phyloP scores from a whole-genome alignment of 306 rosid species.

The Biancaea sappan region DNA sequence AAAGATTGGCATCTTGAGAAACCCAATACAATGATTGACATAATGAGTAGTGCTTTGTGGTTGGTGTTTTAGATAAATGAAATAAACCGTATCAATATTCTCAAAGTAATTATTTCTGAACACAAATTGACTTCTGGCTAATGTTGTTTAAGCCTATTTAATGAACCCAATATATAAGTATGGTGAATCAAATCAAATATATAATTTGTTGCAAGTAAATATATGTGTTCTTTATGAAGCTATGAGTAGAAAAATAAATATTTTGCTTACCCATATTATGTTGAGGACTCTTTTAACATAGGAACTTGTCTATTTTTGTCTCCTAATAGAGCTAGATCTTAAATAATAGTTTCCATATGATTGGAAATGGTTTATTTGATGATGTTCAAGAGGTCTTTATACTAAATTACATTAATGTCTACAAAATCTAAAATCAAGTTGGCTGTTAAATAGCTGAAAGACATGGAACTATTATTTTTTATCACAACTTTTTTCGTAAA shows the following conservation, averaged over 20 bases:
- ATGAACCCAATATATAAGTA: background rate
- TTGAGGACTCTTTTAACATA: constrained; percentile 1
- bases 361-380: constrained; percentile 12
- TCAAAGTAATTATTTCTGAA: constrained; percentile 67
- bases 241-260: constrained; percentile 9
- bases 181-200: constrained; percentile 14
- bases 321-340: constrained; percentile 23
- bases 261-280: constrained; percentile 19
- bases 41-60: constrained; percentile 86
- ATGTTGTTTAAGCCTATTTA: constrained; percentile 1
- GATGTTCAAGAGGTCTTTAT: background rate
- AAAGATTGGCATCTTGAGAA: constrained; percentile 80
- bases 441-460: background rate
- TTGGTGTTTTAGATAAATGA: constrained; percentile 85
- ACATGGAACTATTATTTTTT: background rate
- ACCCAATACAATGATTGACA: constrained; percentile 92
- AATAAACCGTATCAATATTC: constrained; percentile 89
- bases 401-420: constrained; percentile 2
- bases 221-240: too few relatives aligned
- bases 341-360: background rate
- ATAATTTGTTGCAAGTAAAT: background rate
- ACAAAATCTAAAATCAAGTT: constrained; percentile 18
- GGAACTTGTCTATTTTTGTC: background rate
- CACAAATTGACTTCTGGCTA: constrained; percentile 26
- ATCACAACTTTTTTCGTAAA: background rate